phyloP scores from a whole-genome alignment of 1,284 basidiomycete species.

The Ustilago cynodontis region DNA sequence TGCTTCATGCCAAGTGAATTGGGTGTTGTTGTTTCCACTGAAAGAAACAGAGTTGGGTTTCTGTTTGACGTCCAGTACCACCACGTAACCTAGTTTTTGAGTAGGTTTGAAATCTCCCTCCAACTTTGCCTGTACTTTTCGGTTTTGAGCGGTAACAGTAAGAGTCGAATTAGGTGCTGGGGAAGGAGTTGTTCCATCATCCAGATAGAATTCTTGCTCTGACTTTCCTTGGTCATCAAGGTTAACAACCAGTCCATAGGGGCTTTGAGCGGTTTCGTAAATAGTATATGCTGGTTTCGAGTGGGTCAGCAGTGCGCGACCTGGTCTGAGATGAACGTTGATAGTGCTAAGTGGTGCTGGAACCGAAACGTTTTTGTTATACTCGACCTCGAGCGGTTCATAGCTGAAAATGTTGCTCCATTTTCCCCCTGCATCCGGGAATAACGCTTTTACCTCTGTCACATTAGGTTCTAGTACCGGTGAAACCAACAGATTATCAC shows the following conservation, averaged over 20 bases:
- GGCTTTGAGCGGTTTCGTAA: slow-evolving; percentile 36
- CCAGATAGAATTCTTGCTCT: slow-evolving; percentile 76
- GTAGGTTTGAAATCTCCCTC: slow-evolving; percentile 72
- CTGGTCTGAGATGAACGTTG: slow-evolving; percentile 57
- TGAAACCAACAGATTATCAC: slow-evolving; percentile 43
- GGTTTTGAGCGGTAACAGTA: slow-evolving; percentile 18
- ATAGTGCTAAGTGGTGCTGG: slow-evolving; percentile 59
- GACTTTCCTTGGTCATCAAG: slow-evolving; percentile 73
- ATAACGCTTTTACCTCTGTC: slow-evolving; percentile 64
- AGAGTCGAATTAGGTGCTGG: slow-evolving; percentile 44
- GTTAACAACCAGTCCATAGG: slow-evolving; percentile 67
- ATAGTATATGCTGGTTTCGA: slow-evolving; percentile 47
- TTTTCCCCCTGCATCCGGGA: slow-evolving; percentile 50
- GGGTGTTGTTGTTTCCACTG: slow-evolving; percentile 1
- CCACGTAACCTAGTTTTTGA: slow-evolving; percentile 73
- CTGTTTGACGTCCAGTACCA: slow-evolving; percentile 72
- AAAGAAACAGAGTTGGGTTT: slow-evolving; percentile 42
- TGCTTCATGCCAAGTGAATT: slow-evolving; percentile 33
- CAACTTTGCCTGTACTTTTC: slow-evolving; percentile 36
- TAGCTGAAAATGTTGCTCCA: slow-evolving; percentile 85
- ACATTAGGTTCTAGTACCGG: slow-evolving; percentile 58
- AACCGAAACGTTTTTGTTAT: slow-evolving; percentile 73
- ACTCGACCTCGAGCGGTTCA: slow-evolving; percentile 72
- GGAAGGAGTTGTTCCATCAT: slow-evolving; percentile 73
- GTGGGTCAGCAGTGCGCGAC: slow-evolving; percentile 44